These are phyloP conservation scores for Exophiala aquamarina DNA, from an alignment of 2,329 filamentous ascomycete species.

Conservation along the genomic window DNA sequence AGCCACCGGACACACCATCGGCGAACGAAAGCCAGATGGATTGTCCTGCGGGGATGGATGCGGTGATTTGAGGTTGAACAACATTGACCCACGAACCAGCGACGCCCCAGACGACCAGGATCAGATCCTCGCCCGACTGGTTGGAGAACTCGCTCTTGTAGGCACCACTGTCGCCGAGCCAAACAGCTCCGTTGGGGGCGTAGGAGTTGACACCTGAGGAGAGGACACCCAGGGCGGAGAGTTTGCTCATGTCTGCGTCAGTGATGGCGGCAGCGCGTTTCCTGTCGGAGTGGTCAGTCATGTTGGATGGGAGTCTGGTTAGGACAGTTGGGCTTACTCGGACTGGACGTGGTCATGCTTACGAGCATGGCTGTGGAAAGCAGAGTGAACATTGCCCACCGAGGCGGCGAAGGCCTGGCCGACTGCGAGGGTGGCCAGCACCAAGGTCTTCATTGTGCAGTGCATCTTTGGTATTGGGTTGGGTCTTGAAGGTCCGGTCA, in stretches of 20 bases:
- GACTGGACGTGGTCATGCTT: constrained; percentile 18
- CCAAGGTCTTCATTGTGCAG: constrained; percentile 26
- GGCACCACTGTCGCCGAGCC: constrained; percentile 23
- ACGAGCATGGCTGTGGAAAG: constrained; percentile 22
- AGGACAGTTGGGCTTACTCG: constrained; percentile 9
- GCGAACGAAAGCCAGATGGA: constrained; percentile 25
- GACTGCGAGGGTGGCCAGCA: constrained; percentile 28
- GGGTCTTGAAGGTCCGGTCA: constrained; percentile 17
- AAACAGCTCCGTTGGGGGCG: constrained; percentile 17
- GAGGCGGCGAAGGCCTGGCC: constrained; percentile 26
- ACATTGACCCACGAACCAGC: constrained; percentile 29
- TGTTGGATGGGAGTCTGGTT: background rate
- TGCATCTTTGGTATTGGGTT: constrained; percentile 21
- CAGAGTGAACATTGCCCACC: constrained; percentile 14
- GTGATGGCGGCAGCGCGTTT: constrained; percentile 24
- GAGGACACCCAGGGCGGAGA: constrained; percentile 21
- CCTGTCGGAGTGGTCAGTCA: constrained; percentile 15
- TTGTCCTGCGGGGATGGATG: constrained; percentile 16
- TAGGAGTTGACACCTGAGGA: constrained; percentile 23
- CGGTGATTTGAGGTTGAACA: constrained; percentile 25
- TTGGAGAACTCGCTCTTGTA: constrained; percentile 28
- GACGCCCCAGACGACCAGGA: constrained; percentile 28
- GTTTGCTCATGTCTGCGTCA: constrained; percentile 15
- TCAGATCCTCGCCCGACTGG: constrained; percentile 24
- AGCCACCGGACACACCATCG: constrained; percentile 24